These are phyloP conservation scores for Thalassiosira livingstoniorum DNA, from an alignment of 352 stramenopile genomes.

Conservation along the genomic window DNA sequence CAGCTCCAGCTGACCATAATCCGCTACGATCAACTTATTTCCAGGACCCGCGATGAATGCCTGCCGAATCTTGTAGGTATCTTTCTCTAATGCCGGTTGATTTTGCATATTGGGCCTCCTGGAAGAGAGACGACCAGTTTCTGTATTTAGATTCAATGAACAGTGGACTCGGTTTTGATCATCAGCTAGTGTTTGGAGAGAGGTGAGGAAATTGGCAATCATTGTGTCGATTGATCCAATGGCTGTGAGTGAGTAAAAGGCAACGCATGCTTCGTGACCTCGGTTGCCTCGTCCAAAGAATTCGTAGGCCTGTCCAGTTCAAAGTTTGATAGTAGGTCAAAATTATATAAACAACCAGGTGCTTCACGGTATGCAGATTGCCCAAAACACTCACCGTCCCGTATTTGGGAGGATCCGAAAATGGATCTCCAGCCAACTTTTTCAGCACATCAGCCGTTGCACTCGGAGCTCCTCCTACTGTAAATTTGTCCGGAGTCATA, in stretches of 20 bases:
- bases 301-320: constrained; percentile 90
- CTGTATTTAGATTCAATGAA: constrained; percentile 99
- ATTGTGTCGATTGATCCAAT: constrained; percentile 99
- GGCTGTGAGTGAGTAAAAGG: constrained; percentile 93
- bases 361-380: not conserved
- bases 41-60: constrained; percentile 93
- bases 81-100: constrained; percentile 94
- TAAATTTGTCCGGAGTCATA: constrained; percentile 93
- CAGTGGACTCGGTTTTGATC: constrained; percentile 95
- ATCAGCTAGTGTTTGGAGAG: constrained; percentile 90
- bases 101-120: constrained; percentile 99
- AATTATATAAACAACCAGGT: constrained; percentile 28
- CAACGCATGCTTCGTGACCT: constrained; percentile 93
- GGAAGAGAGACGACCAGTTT: constrained; percentile 97
- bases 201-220: constrained; percentile 92
- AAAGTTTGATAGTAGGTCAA: no score
- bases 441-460: constrained; percentile 94
- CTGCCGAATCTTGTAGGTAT: constrained; percentile 90
- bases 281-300: constrained; percentile 93
- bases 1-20: constrained; percentile 99
- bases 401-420: constrained; percentile 85
- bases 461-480: constrained; percentile 90
- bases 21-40: constrained; percentile 98
- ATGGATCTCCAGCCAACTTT: constrained; percentile 92
- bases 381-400: constrained; percentile 66